A percentile compares a stretch with the other conserved stretches of the same genome.
These are phyloP conservation scores for Venturia oleaginea DNA, from an alignment of 2,329 filamentous ascomycete species.

Conservation along the genomic window DNA sequence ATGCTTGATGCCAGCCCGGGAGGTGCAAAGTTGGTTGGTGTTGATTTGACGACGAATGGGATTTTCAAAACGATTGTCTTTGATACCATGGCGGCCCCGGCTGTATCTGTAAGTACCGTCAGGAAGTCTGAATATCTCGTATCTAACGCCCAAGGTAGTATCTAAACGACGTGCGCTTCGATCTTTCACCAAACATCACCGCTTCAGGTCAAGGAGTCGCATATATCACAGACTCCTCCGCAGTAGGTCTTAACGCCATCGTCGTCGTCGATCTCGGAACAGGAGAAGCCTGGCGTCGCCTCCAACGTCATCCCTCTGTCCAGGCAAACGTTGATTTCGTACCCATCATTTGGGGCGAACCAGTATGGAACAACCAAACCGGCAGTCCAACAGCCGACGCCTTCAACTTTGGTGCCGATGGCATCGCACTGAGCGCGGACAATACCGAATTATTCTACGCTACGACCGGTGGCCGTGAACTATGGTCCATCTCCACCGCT, in stretches of 20 bases:
- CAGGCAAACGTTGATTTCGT: conserved; percentile 37
- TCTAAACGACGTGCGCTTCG: conserved; percentile 46
- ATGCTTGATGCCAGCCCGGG: conserved; percentile 37
- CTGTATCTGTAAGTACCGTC: conserved; percentile 19
- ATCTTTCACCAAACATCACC: conserved; percentile 36
- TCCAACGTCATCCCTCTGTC: conserved; percentile 35
- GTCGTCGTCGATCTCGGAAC: conserved; percentile 42
- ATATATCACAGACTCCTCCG: conserved; percentile 45
- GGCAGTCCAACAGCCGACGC: conserved; percentile 29
- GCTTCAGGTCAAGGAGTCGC: conserved; percentile 26
- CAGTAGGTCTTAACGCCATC: conserved; percentile 41
- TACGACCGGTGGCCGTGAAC: conserved; percentile 33
- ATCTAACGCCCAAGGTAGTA: conserved; percentile 42
- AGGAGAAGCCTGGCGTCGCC: conserved; percentile 41
- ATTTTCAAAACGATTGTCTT: conserved; percentile 45
- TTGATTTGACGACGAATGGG: conserved; percentile 37
- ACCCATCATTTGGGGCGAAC: conserved; percentile 40
- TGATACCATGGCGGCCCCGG: conserved; percentile 8
- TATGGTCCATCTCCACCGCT: conserved; percentile 39
- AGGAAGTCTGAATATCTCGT: conserved; percentile 16
- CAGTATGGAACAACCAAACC: conserved; percentile 34
- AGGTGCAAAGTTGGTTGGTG: conserved; percentile 43
- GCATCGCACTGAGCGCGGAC: conserved; percentile 42
- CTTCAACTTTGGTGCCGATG: conserved; percentile 39
- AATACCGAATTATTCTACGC: conserved; percentile 40